These are phyloP conservation scores for Chlorophyllum brunneum DNA, from an alignment of 768 basidiomycete species.

Conservation along the genomic window DNA sequence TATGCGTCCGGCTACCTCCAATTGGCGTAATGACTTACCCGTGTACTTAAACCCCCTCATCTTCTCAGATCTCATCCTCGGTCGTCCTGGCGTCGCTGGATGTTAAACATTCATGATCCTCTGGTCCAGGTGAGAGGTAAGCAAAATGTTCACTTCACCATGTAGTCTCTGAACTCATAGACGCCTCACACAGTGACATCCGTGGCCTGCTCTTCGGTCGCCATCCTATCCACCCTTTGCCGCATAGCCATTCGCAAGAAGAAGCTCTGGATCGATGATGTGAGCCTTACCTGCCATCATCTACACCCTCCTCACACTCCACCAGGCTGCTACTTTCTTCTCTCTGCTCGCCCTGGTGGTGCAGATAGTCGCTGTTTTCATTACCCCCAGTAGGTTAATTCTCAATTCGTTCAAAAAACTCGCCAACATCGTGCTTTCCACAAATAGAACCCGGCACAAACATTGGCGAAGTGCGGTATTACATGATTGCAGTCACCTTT, in stretches of 20 bases:
- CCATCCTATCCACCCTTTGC: constrained; percentile 26
- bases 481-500: constrained; percentile 32
- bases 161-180: not conserved
- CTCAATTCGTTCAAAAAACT: too few species aligned
- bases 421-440: not conserved
- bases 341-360: constrained; percentile 23
- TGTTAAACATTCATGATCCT: constrained; percentile 6
- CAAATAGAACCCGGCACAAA: constrained; percentile 3
- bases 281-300: constrained; percentile 12
- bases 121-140: constrained; percentile 10
- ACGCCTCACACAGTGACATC: constrained; percentile 24
- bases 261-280: constrained; percentile 35
- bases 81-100: constrained; percentile 5
- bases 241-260: constrained; percentile 29
- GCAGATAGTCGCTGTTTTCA: constrained; percentile 27
- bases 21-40: constrained; percentile 5
- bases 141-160: not conserved
- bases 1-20: constrained; percentile 3
- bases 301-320: not conserved
- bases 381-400: constrained; percentile 23
- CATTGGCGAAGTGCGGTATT: constrained; percentile 26
- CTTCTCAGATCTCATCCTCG: not conserved
- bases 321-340: constrained; percentile 26
- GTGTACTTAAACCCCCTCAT: constrained; percentile 5
- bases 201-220: constrained; percentile 28